Percentiles rank a stretch among this genome's conserved stretches.
These are phyloP conservation scores for Cladorrhinum samala DNA, from an alignment of 495 filamentous ascomycete genomes.

Conservation along the genomic window DNA sequence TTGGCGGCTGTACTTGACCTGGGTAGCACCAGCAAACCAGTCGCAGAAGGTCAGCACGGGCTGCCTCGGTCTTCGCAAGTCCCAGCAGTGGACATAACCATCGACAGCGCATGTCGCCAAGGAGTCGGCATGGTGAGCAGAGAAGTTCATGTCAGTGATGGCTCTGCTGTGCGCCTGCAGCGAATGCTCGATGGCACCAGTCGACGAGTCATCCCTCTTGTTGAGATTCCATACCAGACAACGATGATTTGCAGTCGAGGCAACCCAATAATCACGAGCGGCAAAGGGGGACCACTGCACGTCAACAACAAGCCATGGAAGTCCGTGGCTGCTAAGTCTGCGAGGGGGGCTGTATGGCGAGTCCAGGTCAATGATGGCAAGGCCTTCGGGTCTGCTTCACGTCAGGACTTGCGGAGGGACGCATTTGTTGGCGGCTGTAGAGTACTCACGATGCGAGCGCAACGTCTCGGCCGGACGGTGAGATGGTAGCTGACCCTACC, in stretches of 20 bases:
- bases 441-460: constrained; percentile 73
- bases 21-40: constrained; percentile 91
- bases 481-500: constrained; percentile 65
- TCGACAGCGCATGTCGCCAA: constrained; percentile 90
- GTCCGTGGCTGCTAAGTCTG: constrained; percentile 71
- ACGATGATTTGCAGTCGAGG: constrained; percentile 89
- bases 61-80: constrained; percentile 68
- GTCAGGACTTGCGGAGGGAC: neutral
- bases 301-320: constrained; percentile 95
- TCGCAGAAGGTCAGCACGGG: constrained; percentile 81
- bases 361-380: constrained; percentile 92
- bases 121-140: constrained; percentile 81
- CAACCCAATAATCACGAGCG: constrained; percentile 84
- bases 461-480: constrained; percentile 86
- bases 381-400: constrained; percentile 57
- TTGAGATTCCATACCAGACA: constrained; percentile 92
- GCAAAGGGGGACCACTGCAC: constrained; percentile 97
- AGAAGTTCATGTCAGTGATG: constrained; percentile 97
- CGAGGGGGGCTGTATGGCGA: constrained; percentile 84
- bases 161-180: constrained; percentile 82
- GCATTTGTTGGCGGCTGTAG: neutral
- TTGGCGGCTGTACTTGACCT: constrained; percentile 92
- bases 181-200: constrained; percentile 74
- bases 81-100: constrained; percentile 92
- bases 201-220: constrained; percentile 62